Evolutionary conservation across 192 early-diverging fungal species (phyloP).

Genomic region (Umbelopsis vinacea): DNA sequence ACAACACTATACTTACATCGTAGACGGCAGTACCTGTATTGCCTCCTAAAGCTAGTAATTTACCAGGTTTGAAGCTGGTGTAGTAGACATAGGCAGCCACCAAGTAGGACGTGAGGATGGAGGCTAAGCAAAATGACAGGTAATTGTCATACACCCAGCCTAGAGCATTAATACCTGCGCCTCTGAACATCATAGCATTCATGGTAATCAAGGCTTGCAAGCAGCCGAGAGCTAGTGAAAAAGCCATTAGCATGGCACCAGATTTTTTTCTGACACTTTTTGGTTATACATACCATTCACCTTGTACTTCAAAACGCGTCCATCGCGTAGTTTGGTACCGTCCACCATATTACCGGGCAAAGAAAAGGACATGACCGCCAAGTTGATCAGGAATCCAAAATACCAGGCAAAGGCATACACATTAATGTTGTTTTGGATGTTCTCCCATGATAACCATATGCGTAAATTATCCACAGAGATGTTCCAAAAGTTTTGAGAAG

Average conservation of each 20-base stretch:
- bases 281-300: constrained; percentile 66
- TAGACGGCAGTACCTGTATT: constrained; percentile 89
- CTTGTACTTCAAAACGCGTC: constrained; percentile 76
- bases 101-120: constrained; percentile 62
- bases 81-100: constrained; percentile 75
- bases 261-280: background rate
- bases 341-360: constrained; percentile 68
- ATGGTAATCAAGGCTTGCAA: constrained; percentile 65
- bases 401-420: constrained; percentile 57
- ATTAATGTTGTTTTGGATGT: constrained; percentile 49
- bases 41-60: constrained; percentile 79
- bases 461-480: constrained; percentile 28
- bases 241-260: background rate
- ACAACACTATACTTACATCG: constrained; percentile 60
- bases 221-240: constrained; percentile 16
- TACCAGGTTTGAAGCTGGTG: constrained; percentile 69
- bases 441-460: constrained; percentile 26
- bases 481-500: constrained; percentile 42
- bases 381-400: constrained; percentile 34
- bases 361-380: constrained; percentile 50
- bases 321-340: constrained; percentile 75
- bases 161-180: constrained; percentile 64
- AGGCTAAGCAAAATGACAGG: constrained; percentile 72
- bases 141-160: constrained; percentile 83
- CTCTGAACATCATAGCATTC: constrained; percentile 42